These are phyloP conservation scores for Globisporangium spinosum DNA, from an alignment of 352 stramenopile species.

Conservation along the genomic window DNA sequence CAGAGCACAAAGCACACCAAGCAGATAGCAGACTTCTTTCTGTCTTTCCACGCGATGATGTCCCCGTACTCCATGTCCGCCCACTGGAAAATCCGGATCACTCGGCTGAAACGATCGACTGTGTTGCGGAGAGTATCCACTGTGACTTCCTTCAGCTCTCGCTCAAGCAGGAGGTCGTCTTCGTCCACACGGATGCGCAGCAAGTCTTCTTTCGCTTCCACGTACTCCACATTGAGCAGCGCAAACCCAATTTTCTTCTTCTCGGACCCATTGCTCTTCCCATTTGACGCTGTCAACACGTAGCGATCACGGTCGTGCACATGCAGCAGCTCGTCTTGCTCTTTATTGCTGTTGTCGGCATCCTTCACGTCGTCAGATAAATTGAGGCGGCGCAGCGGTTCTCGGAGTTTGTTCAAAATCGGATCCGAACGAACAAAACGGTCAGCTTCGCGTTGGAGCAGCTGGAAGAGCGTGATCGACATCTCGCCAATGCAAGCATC, in stretches of 20 bases:
- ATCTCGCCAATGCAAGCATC: conserved; percentile 70
- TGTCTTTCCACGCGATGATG: conserved; percentile 87
- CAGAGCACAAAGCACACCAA: conserved; percentile 55
- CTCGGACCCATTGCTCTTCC: conserved; percentile 28
- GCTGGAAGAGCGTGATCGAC: conserved; percentile 68
- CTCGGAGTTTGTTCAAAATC: conserved; percentile 41
- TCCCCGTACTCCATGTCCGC: conserved; percentile 71
- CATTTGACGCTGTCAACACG: conserved; percentile 30
- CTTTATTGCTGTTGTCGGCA: neutral
- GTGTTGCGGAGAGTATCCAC: conserved; percentile 74
- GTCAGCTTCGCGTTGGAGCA: conserved; percentile 74
- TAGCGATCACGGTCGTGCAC: conserved; percentile 46
- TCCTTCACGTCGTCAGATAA: conserved; percentile 38
- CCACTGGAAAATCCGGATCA: conserved; percentile 67
- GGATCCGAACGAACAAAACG: conserved; percentile 49
- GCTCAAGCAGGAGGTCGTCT: conserved; percentile 45
- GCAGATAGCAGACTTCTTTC: conserved; percentile 65
- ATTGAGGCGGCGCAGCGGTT: conserved; percentile 42
- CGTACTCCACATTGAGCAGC: conserved; percentile 59
- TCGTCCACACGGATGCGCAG: conserved; percentile 55
- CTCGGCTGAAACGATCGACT: conserved; percentile 67
- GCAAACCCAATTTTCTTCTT: conserved; percentile 54
- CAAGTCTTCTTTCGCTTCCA: conserved; percentile 70
- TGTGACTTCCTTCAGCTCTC: conserved; percentile 76
- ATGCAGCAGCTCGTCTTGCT: conserved; percentile 18